Evolutionary conservation across 305 asterid species (phyloP), one percentile per base, ranked within the genome.

Genomic region (Solanum hybrid): DNA sequence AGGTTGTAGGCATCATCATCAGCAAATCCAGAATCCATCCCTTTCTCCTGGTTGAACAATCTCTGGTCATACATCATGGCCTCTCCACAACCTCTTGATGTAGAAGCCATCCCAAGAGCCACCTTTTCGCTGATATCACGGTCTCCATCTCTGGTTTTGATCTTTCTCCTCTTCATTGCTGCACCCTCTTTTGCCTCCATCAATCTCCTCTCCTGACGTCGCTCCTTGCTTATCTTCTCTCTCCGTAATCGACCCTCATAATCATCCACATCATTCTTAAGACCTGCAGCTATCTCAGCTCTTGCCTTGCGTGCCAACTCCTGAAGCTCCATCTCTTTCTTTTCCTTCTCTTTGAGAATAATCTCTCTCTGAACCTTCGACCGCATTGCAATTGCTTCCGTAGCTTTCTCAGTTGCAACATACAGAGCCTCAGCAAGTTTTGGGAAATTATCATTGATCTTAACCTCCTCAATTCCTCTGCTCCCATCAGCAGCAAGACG

Each of bases 401-500:
- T 93, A 26, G 99, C 99, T 91, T 95, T 95, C 93, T 95, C 96
- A 86, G 95, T 97, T 2, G 98, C 98, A 85, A 97, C 97, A 87
- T 94, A 95, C 40, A 97, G 89, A 80, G 98, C 93, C 92, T 96
- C 98, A 0, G 95, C 94, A 29, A 95, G 90, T 94, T 95, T 95
- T 1, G 98, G 98, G 75, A 97, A 95, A 90, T 96, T 96, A 88
- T 96, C 98, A 88, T 96, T 96, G 89, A 96, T 94, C 91, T 94
- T 97, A 91, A 97, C 69, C 73, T 96, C 98, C 89, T 96, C 98
- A 78, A 96, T 94, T 37, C 98, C 98, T 36, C 98, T 93, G 40
- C 98, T 95, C 31, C 99, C 98, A 94, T 97, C 99, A 27, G 96
- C 98, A 90, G 98, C 99, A 75, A 96, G 92, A 89, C 99, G 97